Conservation (phyloP, 495 filamentous ascomycete species). For the Neurospora sp. region DNA sequence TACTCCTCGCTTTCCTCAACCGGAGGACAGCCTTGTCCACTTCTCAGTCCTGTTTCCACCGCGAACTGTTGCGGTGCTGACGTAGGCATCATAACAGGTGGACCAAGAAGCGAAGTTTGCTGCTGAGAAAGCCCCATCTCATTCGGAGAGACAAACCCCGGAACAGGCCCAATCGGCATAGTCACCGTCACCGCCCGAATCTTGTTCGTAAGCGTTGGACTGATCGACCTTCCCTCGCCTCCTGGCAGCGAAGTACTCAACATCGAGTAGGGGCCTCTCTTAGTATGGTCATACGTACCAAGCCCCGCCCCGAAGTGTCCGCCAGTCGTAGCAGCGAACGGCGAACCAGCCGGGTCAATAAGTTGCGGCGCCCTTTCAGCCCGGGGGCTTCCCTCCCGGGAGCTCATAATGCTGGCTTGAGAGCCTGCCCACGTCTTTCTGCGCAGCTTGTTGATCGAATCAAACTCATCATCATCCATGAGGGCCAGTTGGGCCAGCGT, state of each 20-base stretch:
- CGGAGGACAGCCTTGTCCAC: not conserved
- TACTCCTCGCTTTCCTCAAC: not conserved
- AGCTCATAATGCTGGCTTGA: constrained; percentile 56
- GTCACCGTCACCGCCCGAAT: not conserved
- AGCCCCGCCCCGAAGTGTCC: not conserved
- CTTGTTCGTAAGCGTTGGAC: not conserved
- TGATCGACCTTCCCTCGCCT: not conserved
- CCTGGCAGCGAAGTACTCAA: not conserved
- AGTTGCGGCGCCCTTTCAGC: constrained; percentile 21
- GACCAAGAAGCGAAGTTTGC: not conserved
- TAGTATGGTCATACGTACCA: not conserved
- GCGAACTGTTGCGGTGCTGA: not conserved
- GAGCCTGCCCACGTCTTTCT: constrained; percentile 73
- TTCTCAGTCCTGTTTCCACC: not conserved
- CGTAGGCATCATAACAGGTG: not conserved
- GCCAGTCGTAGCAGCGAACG: not conserved
- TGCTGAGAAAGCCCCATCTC: not conserved
- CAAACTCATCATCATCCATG: constrained; percentile 51
- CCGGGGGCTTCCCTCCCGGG: constrained; percentile 46
- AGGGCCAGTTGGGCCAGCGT: constrained; percentile 64
- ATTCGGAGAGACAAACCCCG: not conserved
- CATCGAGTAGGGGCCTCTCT: not conserved
- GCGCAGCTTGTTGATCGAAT: constrained; percentile 58
- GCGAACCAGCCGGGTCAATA: not conserved
- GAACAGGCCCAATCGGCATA: not conserved